A percentile compares a stretch with the other conserved stretches of the same genome.
Evolutionary conservation across 352 stramenopile species (phyloP).

Genomic region (Globisporangium megalacanthum): DNA sequence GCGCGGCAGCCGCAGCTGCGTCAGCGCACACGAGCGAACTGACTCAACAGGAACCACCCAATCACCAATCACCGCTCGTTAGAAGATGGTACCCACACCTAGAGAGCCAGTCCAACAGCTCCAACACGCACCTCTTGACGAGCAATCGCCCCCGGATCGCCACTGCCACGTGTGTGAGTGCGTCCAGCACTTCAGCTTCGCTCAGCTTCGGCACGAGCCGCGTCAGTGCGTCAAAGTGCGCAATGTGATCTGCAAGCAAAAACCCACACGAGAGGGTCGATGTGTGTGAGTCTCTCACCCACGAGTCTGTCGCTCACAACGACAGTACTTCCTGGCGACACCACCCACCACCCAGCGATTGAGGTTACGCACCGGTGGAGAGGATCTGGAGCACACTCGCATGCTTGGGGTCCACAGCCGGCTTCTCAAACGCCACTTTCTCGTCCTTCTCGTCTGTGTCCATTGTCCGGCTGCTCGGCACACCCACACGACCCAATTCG

Average conservation of each 20-base stretch:
- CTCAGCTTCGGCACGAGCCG: slow-evolving; percentile 29
- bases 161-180: slow-evolving; percentile 37
- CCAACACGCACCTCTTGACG: slow-evolving; percentile 25
- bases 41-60: neutral
- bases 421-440: slow-evolving; percentile 10
- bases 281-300: neutral
- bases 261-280: neutral
- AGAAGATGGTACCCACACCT: too few relatives aligned
- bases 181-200: slow-evolving; percentile 33
- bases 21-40: slow-evolving; percentile 30
- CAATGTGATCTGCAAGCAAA: slow-evolving; percentile 28
- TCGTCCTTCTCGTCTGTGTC: slow-evolving; percentile 48
- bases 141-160: slow-evolving; percentile 37
- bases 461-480: slow-evolving; percentile 12
- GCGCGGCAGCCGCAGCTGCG: slow-evolving; percentile 23
- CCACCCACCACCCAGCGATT: too few relatives aligned
- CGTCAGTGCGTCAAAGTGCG: slow-evolving; percentile 38
- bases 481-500: neutral
- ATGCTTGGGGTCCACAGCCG: slow-evolving; percentile 27
- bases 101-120: too few relatives aligned
- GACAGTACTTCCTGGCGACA: too few relatives aligned
- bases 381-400: slow-evolving; percentile 20
- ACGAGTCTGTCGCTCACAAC: neutral
- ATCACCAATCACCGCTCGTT: too few relatives aligned
- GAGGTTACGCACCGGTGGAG: slow-evolving; percentile 14